These are phyloP conservation scores for Anisogramma anomala DNA, from an alignment of 2,329 filamentous ascomycete species.

Conservation along the genomic window DNA sequence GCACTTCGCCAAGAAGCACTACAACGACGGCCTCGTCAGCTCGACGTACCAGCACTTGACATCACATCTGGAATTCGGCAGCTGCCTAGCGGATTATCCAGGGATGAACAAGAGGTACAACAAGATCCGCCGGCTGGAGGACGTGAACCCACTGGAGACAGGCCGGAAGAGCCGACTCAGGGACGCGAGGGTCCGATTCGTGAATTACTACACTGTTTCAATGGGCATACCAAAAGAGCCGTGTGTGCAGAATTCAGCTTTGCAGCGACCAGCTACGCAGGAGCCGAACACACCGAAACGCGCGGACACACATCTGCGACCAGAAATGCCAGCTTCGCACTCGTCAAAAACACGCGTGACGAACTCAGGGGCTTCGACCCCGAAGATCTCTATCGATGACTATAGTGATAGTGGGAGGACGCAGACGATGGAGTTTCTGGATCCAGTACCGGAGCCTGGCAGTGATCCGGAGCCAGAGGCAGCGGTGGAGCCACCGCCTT, in stretches of 20 bases:
- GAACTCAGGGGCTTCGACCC: conserved; percentile 21
- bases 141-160: conserved; percentile 44
- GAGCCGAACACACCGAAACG: conserved; percentile 17
- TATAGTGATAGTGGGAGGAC: conserved; percentile 25
- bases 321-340: conserved; percentile 8
- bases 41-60: conserved; percentile 64
- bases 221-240: conserved; percentile 53
- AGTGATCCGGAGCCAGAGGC: neutral
- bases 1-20: conserved; percentile 76
- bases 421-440: conserved; percentile 13
- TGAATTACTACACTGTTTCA: conserved; percentile 86
- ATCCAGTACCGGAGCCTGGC: conserved; percentile 13
- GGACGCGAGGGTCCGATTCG: conserved; percentile 55
- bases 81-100: conserved; percentile 65
- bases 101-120: conserved; percentile 60
- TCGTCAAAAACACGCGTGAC: conserved; percentile 1
- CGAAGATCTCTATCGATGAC: conserved; percentile 34
- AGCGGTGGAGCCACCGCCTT: neutral
- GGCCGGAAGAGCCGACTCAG: conserved; percentile 23
- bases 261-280: neutral
- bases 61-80: conserved; percentile 74
- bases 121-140: conserved; percentile 58
- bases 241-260: no score
- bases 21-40: conserved; percentile 51
- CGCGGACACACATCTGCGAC: conserved; percentile 15